Base-by-base conservation (phyloP, 306 rosid genomes). In the Glycine latifolia region DNA sequence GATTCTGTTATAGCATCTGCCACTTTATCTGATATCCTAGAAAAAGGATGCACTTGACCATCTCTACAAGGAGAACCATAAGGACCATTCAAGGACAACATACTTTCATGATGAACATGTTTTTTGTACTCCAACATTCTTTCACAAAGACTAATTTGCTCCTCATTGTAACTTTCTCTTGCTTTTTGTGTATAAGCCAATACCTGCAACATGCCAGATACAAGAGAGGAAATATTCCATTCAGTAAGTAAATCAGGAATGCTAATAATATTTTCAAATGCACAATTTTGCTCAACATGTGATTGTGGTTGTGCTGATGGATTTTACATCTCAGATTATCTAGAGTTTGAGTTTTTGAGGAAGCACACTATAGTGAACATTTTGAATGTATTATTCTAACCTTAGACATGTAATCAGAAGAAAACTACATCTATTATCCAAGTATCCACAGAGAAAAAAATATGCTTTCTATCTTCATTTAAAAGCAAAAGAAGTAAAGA, bases 151-250 rank as follows among this genome's bases (percentile, higher is more conserved):
- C 86, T 81, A 44, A 82, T 65, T 73, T 88, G 97, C 87, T 93
- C 97, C 41, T 88, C 82, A 76, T 91, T 91, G 79, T 83, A 81
- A 60, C 80, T 93, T 87, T 93, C 96, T 87, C 97, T 88, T n/a
- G 89, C 90, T 14, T 89, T 83, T 85, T 91, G 97, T 17, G 91
- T 82, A 79, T 83, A 85, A 43, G 88, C 74, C 86, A 93, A 85
- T 86, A 86, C 91, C 97, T 93, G 88, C 58, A 79, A 69, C 69
- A 69, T 63, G 50, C 68, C 41, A 83, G 73, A 80, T 41, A 70
- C 78, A 65, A 53, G 60, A 69, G 71, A 74, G 26, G 43, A 31
- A 72, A 55, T 56, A 44, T 56, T 76, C 76, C 65, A 65, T 48
- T 83, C 66, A 59, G 17, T 63, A 79, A 59, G 79, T 65, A 56